Percentiles rank a stretch among this genome's conserved stretches.
phyloP scores from a whole-genome alignment of 169 alveolate species.

The Eimeria praecox region DNA sequence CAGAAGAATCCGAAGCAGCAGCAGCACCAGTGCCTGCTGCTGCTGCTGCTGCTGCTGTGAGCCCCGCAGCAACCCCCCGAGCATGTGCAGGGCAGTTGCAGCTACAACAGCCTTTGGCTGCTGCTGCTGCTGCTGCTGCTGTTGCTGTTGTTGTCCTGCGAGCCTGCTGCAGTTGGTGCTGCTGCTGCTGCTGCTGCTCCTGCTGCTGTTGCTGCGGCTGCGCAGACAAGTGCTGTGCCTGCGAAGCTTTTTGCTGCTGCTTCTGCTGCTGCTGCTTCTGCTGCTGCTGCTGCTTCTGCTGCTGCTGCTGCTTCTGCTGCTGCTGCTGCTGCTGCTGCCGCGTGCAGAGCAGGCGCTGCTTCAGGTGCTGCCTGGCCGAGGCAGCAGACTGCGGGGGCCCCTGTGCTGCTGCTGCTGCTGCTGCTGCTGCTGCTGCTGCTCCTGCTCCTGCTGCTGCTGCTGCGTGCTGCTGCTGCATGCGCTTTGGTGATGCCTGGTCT shows the following conservation, averaged over 20 bases:
- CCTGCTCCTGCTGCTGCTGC: slow-evolving; percentile 51
- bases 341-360: background rate
- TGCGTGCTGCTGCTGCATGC: slow-evolving; percentile 53
- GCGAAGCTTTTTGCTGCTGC: too few species aligned
- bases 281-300: slow-evolving; percentile 25
- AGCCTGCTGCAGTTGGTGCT: background rate
- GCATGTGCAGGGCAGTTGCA: background rate
- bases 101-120: slow-evolving; percentile 17
- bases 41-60: background rate
- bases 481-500: background rate
- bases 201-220: background rate
- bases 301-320: slow-evolving; percentile 29
- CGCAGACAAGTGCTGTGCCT: too few species aligned
- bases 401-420: background rate
- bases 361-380: background rate
- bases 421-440: slow-evolving; percentile 28
- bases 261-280: background rate
- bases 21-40: background rate
- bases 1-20: too few species aligned
- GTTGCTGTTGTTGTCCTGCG: background rate
- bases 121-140: background rate
- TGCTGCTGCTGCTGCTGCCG: slow-evolving; percentile 12
- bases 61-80: background rate
- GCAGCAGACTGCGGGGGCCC: background rate
- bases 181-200: slow-evolving; percentile 15